Evolutionary conservation across 1,284 basidiomycete species (phyloP), one percentile per base, ranked within the genome.

Genomic region (Bondarzewia mesenterica): DNA sequence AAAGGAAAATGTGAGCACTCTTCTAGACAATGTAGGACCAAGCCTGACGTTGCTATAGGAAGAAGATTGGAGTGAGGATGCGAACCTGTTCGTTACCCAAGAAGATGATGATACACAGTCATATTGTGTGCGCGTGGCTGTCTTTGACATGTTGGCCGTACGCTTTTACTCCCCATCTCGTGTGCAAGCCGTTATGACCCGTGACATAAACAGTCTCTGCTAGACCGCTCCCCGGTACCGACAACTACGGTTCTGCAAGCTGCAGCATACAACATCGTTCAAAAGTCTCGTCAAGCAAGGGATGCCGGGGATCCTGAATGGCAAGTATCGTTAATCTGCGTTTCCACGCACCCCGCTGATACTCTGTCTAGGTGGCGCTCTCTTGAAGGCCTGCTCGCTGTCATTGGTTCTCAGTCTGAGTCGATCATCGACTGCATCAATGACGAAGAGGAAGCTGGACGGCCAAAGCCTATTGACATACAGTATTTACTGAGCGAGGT

Each of bases 71-170:
- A 79, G 80, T 4, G 80, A 73, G 47, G 89, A 97, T 59, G 82
- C 90, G 1, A 95, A 96, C 56, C 82, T 87, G 2, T 98, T 98
- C 61, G 85, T 98, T 21, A 86, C 88, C 20, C 92, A 97, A 58
- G 94, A 97, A 60, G 92, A 97, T 53, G 95, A 97, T 57, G 93
- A 96, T 55, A 85, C 84, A 1, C 78, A 89, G 45, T 64, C 75
- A 0, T 94, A 92, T 62, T 89, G 87, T 52, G 76, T 93, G 40
- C 80, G 95, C 35, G 78, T 91, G 8, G 85, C 89, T 4, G 84
- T 85, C 3, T 85, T 93, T 56, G 95, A 97, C 59, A 66, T 97
- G 23, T 69, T 96, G 37, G 76, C 77, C 36, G 91, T 94, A 63
- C 55, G 78, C 63, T 42, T 35, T 12, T 5, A 38, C 25, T 25